Conservation (phyloP, 129 eudicot species). For the sunflower (Helianthus annuus) region HanXRQr2.0-SUNRISE NC_035445.2:20037313-20037812, state of each 20-base stretch:
- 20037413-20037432: not conserved
- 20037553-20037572: no score
- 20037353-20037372: no score
- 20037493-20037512: not conserved
- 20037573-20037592: not conserved
- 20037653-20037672: slow-evolving; percentile 18
- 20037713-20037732: not conserved
- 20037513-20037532: not conserved
- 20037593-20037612: no score
- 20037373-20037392: no score
- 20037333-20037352: no score
- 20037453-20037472: not conserved
- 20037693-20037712: not conserved
- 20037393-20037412: no score
- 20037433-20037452: not conserved
- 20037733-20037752: not conserved
- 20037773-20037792: slow-evolving; percentile 9
- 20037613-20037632: no score
- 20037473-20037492: not conserved
- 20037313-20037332: no score
- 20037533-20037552: not conserved
- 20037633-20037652: not conserved
- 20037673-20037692: slow-evolving; percentile 13
- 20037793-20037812: slow-evolving; percentile 10
- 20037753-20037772: no score